Evolutionary conservation across 2,329 filamentous ascomycete genomes (phyloP).

Genomic region (Nemania sp.): DNA sequence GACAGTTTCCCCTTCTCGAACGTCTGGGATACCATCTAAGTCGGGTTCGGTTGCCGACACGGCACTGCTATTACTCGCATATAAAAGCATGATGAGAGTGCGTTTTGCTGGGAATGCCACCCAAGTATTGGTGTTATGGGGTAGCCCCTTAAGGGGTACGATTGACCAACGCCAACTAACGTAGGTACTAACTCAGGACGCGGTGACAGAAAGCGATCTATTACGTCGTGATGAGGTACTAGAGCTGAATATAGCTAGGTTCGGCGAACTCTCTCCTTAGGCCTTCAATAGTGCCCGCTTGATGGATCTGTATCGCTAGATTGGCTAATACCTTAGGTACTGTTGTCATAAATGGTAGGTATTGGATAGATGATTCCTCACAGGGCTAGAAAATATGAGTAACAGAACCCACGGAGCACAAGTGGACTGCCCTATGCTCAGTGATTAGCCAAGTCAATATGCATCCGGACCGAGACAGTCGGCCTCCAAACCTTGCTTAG

Average conservation of each 20-base stretch:
- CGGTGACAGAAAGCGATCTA: neutral
- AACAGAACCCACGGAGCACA: neutral
- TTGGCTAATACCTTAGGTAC: no score
- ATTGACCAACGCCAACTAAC: conserved; percentile 2
- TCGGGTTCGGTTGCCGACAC: neutral
- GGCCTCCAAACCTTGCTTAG: conserved; percentile 6
- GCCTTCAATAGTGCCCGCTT: conserved; percentile 1
- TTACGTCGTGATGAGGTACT: neutral
- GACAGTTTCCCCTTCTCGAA: conserved; percentile 14
- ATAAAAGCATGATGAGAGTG: conserved; percentile 13
- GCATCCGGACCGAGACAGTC: neutral
- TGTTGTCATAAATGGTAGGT: no score
- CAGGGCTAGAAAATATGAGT: neutral
- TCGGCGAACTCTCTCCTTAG: neutral
- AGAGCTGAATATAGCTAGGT: neutral
- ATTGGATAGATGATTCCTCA: conserved; percentile 8
- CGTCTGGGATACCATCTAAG: conserved; percentile 5
- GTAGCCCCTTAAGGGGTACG: neutral
- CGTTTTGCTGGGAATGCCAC: conserved; percentile 21
- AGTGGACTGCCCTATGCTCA: neutral
- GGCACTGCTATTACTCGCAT: neutral
- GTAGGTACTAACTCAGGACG: conserved; percentile 4
- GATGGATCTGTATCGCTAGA: conserved; percentile 8
- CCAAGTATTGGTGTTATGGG: conserved; percentile 9
- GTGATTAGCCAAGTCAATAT: neutral